phyloP scores from a whole-genome alignment of 2,329 filamentous ascomycete species.

The Phialemoniopsis sp. region DNA sequence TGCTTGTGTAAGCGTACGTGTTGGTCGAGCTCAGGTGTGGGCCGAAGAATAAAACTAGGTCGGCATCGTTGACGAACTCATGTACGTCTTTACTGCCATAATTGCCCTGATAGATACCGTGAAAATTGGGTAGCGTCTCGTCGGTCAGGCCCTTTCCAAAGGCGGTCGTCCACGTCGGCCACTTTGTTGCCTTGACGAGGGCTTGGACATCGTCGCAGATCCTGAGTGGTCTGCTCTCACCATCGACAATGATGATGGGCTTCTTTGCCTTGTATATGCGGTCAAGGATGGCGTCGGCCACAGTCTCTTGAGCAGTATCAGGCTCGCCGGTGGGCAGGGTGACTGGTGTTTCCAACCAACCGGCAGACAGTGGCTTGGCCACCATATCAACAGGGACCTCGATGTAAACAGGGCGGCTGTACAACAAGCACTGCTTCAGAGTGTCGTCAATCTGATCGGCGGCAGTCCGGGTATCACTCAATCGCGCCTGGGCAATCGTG shows the following conservation, averaged over 20 bases:
- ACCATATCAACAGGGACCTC: conserved; percentile 52
- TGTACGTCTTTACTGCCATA: conserved; percentile 26
- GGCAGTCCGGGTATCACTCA: conserved; percentile 16
- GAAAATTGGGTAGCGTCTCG: conserved; percentile 39
- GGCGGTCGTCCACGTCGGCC: conserved; percentile 41
- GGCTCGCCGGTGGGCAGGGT: too few species aligned
- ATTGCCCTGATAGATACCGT: conserved; percentile 42
- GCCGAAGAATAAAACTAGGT: conserved; percentile 41
- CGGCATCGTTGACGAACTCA: conserved; percentile 33
- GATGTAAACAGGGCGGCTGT: conserved; percentile 53
- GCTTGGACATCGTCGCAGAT: conserved; percentile 34
- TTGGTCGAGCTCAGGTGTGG: conserved; percentile 43
- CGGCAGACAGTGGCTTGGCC: too few species aligned
- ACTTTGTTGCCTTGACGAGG: conserved; percentile 34
- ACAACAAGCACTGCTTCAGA: conserved; percentile 43
- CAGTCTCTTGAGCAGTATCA: too few species aligned
- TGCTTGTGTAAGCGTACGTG: conserved; percentile 23
- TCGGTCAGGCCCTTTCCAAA: conserved; percentile 47
- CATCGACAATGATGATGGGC: conserved; percentile 45
- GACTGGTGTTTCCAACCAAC: too few species aligned
- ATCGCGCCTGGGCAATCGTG: not conserved
- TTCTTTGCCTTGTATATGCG: too few species aligned
- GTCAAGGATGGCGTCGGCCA: too few species aligned
- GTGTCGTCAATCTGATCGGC: conserved; percentile 46
- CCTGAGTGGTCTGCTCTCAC: conserved; percentile 36